Conservation (phyloP, 2,329 filamentous ascomycete genomes). For the Alternaria incomplexa region DNA sequence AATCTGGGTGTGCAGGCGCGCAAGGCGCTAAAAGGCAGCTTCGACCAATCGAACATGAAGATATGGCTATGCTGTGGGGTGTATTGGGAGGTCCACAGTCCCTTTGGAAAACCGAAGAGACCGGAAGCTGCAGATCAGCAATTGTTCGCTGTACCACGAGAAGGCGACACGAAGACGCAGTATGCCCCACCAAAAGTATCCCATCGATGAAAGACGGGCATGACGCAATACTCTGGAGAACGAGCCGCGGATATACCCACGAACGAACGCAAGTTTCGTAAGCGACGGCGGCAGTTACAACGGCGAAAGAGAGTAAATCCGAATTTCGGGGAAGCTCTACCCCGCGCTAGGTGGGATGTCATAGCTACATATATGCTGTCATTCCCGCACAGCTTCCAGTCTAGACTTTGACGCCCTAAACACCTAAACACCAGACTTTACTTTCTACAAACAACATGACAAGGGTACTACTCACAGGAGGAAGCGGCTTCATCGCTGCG, state of each 20-base stretch:
- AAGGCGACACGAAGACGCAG: conserved; percentile 6
- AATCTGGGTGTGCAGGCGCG: background rate
- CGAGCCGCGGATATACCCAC: conserved; percentile 14
- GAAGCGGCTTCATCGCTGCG: conserved; percentile 69
- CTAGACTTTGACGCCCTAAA: background rate
- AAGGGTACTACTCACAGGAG: conserved; percentile 55
- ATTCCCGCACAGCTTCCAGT: background rate
- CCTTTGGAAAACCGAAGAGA: conserved; percentile 16
- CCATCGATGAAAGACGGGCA: conserved; percentile 8
- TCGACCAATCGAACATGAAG: conserved; percentile 14
- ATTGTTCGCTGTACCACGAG: conserved; percentile 15
- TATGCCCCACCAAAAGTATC: conserved; percentile 14
- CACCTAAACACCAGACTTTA: background rate
- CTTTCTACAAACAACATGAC: conserved; percentile 36
- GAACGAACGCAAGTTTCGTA: conserved; percentile 8
- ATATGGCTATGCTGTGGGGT: conserved; percentile 27
- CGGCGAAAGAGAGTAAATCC: conserved; percentile 13
- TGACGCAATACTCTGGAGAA: conserved; percentile 14
- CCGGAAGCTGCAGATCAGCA: conserved; percentile 19
- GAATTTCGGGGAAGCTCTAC: conserved; percentile 15
- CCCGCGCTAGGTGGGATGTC: conserved; percentile 19
- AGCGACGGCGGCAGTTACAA: conserved; percentile 10
- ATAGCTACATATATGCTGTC: conserved; percentile 18
- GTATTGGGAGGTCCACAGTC: conserved; percentile 23
- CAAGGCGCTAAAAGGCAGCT: background rate